Evolutionary conservation across 352 stramenopile species (phyloP), one percentile per base, ranked within the genome.

Genomic region (Phytophthora ohioensis): DNA sequence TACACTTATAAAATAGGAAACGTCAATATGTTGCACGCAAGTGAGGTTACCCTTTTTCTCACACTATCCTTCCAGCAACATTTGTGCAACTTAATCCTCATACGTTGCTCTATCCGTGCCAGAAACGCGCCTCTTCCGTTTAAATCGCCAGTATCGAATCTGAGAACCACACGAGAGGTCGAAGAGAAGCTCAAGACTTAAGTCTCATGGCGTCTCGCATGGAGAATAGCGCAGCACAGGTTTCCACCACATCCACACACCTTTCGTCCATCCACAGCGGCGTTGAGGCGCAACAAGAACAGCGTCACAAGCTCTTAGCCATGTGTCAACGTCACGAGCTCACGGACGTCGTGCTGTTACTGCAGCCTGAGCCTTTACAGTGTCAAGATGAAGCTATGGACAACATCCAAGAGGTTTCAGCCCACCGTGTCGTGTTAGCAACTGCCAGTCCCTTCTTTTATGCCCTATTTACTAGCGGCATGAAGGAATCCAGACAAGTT

Each of bases 381-480:
- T 11, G 5, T 1, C 47, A 45, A 45, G 31, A 58, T 3, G 63
- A 69, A 7, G 17, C 31, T 5, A 42, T 38, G 27, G 53, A 59
- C 31, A 45, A 63, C 6, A 17, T 68, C 6, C 65, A 72, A 36
- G 67, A 79, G 41, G 72, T 92, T 31, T 72, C 75, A 9, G 86
- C 81, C 4, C 86, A 94, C 57, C 82, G 86, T 43, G 71, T 94
- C 30, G 67, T 94, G 35, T 68, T 94, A 6, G 84, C 84, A 41
- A 73, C 73, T 2, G 79, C 80, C 21, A 91, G 84, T 59, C 82
- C 84, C 11, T 94, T 91, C 57, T 94, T 94, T 64, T 74, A 82
- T 55, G 86, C 86, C 45, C 71, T 94, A 5, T 94, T 94, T 67
- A 94, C 84, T 1, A 85, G 72, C 74, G 86, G 86, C 39, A 91